A percentile compares a stretch with the other conserved stretches of the same genome.
Conservation (phyloP, 345 rosid species). For the Leavenworthia alabamica region DNA sequence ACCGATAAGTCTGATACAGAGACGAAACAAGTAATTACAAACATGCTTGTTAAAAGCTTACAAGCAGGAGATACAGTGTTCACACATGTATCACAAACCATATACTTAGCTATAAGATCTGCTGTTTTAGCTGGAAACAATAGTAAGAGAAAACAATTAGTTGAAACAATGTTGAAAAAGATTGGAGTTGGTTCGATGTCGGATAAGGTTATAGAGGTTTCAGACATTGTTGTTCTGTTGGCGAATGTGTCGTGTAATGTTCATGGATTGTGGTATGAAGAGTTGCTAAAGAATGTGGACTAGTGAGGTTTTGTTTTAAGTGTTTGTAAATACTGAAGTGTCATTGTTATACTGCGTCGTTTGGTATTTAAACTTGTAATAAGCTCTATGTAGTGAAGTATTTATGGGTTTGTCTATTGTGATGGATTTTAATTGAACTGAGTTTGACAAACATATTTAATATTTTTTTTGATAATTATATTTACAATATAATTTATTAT, state of each 20-base stretch:
- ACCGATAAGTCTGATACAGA: constrained; percentile 44
- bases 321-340: constrained; percentile 18
- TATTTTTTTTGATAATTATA: no score
- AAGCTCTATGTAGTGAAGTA: no score
- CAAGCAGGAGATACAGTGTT: constrained; percentile 86
- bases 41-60: constrained; percentile 44
- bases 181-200: constrained; percentile 53
- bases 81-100: constrained; percentile 55
- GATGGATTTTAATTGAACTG: no score
- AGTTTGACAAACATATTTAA: no score
- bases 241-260: constrained; percentile 54
- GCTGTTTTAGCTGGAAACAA: constrained; percentile 63
- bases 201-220: constrained; percentile 57
- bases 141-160: constrained; percentile 41
- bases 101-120: constrained; percentile 63
- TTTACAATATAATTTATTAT: no score
- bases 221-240: constrained; percentile 48
- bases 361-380: no score
- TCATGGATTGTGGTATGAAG: constrained; percentile 62
- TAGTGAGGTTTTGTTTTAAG: background rate
- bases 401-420: no score
- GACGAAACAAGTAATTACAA: constrained; percentile 39
- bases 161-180: constrained; percentile 46
- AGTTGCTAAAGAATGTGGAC: constrained; percentile 29
- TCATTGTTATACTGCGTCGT: no score